Percentiles rank a stretch among this genome's conserved stretches.
Conservation (phyloP, 768 basidiomycete species). For the Mycena kentingensis region DNA sequence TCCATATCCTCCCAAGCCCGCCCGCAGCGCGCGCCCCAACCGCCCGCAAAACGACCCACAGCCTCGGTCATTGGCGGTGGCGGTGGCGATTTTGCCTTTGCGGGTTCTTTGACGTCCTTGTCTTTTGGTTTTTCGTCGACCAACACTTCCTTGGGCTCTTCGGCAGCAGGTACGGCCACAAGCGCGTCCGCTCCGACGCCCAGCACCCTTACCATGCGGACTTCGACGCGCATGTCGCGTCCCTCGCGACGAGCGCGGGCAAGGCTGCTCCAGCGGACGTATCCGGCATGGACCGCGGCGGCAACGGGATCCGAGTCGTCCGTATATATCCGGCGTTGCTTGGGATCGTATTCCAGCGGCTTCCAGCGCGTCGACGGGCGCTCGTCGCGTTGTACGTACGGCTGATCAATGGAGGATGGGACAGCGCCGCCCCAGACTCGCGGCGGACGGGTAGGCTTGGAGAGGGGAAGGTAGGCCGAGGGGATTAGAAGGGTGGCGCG, state of each 20-base stretch:
- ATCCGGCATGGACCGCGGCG: conserved; percentile 51
- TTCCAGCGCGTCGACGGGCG: background rate
- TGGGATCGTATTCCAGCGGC: background rate
- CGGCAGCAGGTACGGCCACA: background rate
- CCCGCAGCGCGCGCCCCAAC: conserved; percentile 45
- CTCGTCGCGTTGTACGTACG: background rate
- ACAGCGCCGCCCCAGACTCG: conserved; percentile 50
- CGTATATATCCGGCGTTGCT: conserved; percentile 45
- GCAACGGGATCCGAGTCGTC: conserved; percentile 54
- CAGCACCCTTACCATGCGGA: conserved; percentile 40
- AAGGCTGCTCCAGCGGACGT: conserved; percentile 45
- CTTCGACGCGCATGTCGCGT: conserved; percentile 43
- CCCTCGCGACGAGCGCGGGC: conserved; percentile 33
- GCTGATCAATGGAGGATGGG: conserved; percentile 20
- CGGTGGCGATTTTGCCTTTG: background rate
- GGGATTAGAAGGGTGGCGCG: conserved; percentile 44
- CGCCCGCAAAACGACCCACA: conserved; percentile 49
- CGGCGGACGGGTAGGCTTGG: conserved; percentile 36
- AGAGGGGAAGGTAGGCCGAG: conserved; percentile 40
- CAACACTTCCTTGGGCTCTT: background rate
- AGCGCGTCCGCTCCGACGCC: background rate
- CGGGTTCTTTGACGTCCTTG: background rate
- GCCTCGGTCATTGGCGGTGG: conserved; percentile 32
- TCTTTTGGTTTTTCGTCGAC: background rate
- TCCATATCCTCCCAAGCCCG: conserved; percentile 16